phyloP scores from a whole-genome alignment of 73 alveolate species.

The Paraurostyla sp. region DNA sequence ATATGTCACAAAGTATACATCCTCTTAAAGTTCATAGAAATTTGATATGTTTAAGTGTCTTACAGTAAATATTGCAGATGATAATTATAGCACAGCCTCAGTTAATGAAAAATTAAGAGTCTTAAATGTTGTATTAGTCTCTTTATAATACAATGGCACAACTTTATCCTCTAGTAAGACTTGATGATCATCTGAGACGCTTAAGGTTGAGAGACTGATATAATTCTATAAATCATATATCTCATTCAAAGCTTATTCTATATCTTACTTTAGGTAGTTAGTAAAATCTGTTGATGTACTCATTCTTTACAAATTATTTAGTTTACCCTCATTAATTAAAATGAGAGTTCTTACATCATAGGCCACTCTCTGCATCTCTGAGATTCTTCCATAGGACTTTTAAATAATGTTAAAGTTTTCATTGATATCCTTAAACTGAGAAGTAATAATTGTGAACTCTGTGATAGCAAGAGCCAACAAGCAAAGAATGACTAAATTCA shows the following conservation, averaged over 20 bases:
- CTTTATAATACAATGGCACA: conserved; percentile 49
- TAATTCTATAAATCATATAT: conserved; percentile 54
- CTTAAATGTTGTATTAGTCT: conserved; percentile 14
- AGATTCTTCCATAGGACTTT: conserved; percentile 36
- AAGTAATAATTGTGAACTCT: conserved; percentile 33
- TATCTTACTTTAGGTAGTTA: background rate
- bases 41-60: conserved; percentile 4
- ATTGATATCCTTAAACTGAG: conserved; percentile 42
- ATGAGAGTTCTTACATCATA: conserved; percentile 60
- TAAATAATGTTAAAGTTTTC: conserved; percentile 56
- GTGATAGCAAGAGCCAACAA: conserved; percentile 48
- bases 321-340: conserved; percentile 40
- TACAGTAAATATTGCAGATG: conserved; percentile 65
- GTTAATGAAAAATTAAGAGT: conserved; percentile 45
- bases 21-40: conserved; percentile 44
- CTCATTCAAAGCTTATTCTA: conserved; percentile 35
- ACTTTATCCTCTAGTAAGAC: background rate
- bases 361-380: conserved; percentile 57
- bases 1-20: conserved; percentile 52
- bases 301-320: background rate
- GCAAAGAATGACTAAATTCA: conserved; percentile 40
- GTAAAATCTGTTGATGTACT: background rate
- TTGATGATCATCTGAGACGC: conserved; percentile 11
- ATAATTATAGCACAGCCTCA: conserved; percentile 57
- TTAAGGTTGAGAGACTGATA: conserved; percentile 43